Base-by-base conservation (phyloP, 306 rosid species). In the Begonia loranthoides region DNA sequence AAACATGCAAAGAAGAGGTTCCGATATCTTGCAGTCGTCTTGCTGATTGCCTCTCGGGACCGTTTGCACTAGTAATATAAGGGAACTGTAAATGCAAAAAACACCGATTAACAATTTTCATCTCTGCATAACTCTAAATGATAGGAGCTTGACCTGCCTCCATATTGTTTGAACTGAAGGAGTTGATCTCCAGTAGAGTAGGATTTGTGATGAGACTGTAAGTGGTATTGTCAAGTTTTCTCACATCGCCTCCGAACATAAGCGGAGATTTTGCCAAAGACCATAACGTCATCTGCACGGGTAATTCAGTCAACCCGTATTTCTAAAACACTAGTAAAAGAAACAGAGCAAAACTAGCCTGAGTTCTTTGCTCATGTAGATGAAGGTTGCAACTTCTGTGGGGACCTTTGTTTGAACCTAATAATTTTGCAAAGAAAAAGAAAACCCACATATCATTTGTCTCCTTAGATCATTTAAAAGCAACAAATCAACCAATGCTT, bases 231-330 rank as follows among this genome's bases (percentile, higher is more conserved):
- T 86, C 80, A 4, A 86, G 69, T 43, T 71, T 78, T 64, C 96
- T 76, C 73, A 90, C 61, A 76, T 90, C 95, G 50, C 99, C 99
- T 22, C 99, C 99, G 69, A 55, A 90, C 94, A 86, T 90, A 53
- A 90, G 79, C 56, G 99, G 99, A 78, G 99, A 90, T 72, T 76
- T 90, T 36, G 99, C 83, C 69, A 90, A 66, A 52, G 86, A 72
- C 95, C 99, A 90, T 64, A 90, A 61, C 50, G 93, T 90, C 78
- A 86, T 73, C 99, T 90, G 81, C 47, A 51, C 70, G 1, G 36
- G 9, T 28, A 28, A 28, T 28, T 28, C 8, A 28, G 36, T 28
- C 36, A 28, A 28, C 36, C 5, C 36, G 5, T 8, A 5, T 28
- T 28, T 28, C 36, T 28, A 28, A 28, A 19, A 28, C 3, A 28